Base-by-base conservation (phyloP, 148 eudicot species). In the Persicaria tinctoria region DNA sequence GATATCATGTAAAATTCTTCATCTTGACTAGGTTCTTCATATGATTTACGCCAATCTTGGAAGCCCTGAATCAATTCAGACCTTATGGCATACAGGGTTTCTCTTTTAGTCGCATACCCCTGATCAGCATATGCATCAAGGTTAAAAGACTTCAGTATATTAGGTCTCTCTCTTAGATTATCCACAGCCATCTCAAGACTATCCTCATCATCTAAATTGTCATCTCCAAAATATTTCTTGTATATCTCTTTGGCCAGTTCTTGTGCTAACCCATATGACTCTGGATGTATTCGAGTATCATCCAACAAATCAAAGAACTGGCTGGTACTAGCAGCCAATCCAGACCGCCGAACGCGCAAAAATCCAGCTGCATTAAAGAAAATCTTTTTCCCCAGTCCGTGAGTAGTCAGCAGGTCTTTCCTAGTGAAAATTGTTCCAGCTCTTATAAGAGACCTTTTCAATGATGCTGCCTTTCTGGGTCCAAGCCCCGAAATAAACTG, bases 401-500 rank as follows among this genome's bases (percentile, higher is more conserved):
- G 93, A 9, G 55, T 75, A 45, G 89, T 89, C 81, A 95, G 75
- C 73, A 95, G 79, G 77, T 95, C 99, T 78, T 95, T 95, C 63
- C 99, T 84, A 1, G 90, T 77, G 68, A 80, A 86, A 46, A 95
- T 90, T 68, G 97, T 81, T 18, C 92, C 92, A 76, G 86, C 87
- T 82, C 99, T 87, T 57, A 85, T 87, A 7, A 95, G 80, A 69
- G 97, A 92, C 85, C 97, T 89, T 76, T 90, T 90, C 38, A 95
- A 77, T 68, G 91, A 89, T 74, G 97, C 91, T 62, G 96, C 97
- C 85, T 92, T 95, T 74, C 99, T 84, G 12, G 99, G 99, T 44
- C 99, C 99, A 63, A 95, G 96, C 74, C 99, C 99, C 73, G 99
- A 90, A 83, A 95, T 87, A 82, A 92, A 95, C 76, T 95, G 97